Evolutionary conservation across 352 stramenopile species (phyloP).

Genomic region (Pythium myriotylum): DNA sequence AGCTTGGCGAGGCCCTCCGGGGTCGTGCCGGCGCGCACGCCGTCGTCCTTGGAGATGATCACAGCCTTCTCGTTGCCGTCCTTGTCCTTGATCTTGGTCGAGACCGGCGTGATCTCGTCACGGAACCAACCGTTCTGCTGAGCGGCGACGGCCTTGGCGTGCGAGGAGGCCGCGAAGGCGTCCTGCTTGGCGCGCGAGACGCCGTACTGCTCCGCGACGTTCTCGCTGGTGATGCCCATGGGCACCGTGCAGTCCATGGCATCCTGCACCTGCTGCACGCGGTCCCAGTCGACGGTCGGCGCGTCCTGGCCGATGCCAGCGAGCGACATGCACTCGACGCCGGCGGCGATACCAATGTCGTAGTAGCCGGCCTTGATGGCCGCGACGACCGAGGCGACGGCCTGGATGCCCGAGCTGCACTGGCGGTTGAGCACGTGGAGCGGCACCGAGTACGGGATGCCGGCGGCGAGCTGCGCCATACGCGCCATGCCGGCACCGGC

Average conservation of each 20-base stretch:
- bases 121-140: slow-evolving; percentile 85
- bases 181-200: slow-evolving; percentile 82
- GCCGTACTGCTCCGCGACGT: slow-evolving; percentile 79
- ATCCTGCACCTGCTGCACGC: slow-evolving; percentile 50
- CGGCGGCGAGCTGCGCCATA: slow-evolving; percentile 76
- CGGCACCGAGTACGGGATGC: slow-evolving; percentile 78
- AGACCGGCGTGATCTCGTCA: slow-evolving; percentile 89
- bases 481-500: slow-evolving; percentile 76
- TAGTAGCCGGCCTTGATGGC: slow-evolving; percentile 86
- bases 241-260: slow-evolving; percentile 84
- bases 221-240: slow-evolving; percentile 89
- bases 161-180: slow-evolving; percentile 69
- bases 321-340: slow-evolving; percentile 89
- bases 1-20: slow-evolving; percentile 71
- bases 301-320: slow-evolving; percentile 50
- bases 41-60: slow-evolving; percentile 78
- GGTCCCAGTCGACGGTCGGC: slow-evolving; percentile 66
- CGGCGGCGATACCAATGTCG: slow-evolving; percentile 84
- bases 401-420: slow-evolving; percentile 87
- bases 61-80: slow-evolving; percentile 79
- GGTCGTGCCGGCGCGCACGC: slow-evolving; percentile 68
- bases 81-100: slow-evolving; percentile 69
- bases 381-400: slow-evolving; percentile 71
- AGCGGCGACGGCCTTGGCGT: slow-evolving; percentile 72
- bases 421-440: slow-evolving; percentile 85